Percentiles rank a stretch among this genome's conserved stretches.
These are phyloP conservation scores for Aureobasidium melanogenum DNA, from an alignment of 2,329 filamentous ascomycete genomes.

Conservation along the genomic window DNA sequence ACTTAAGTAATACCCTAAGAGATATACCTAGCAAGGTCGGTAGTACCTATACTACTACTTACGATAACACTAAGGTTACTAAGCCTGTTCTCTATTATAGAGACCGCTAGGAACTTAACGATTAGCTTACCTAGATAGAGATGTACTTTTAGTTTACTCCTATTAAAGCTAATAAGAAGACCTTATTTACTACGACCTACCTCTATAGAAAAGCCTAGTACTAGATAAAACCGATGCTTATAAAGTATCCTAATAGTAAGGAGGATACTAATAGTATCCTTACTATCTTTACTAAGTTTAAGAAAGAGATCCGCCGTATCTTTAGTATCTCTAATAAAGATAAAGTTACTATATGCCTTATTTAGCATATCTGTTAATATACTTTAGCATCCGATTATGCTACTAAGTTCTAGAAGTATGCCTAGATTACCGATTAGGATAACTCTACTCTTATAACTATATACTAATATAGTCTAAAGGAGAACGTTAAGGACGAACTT, in stretches of 20 bases:
- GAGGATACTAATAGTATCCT: background rate
- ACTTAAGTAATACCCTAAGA: background rate
- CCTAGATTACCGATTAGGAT: no score
- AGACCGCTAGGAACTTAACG: background rate
- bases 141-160: background rate
- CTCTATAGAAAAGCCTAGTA: background rate
- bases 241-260: background rate
- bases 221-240: conserved; percentile 3
- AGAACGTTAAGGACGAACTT: background rate
- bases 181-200: background rate
- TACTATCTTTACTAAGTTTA: background rate
- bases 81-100: background rate
- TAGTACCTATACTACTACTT: no score
- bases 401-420: no score
- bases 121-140: background rate
- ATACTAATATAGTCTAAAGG: background rate
- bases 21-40: background rate
- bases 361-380: no score
- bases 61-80: background rate
- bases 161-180: background rate
- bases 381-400: no score
- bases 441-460: no score
- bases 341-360: no score
- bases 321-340: no score
- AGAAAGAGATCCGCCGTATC: no score